These are phyloP conservation scores for Rhinocladiella mackenziei DNA, from an alignment of 2,329 filamentous ascomycete genomes.

Conservation along the genomic window DNA sequence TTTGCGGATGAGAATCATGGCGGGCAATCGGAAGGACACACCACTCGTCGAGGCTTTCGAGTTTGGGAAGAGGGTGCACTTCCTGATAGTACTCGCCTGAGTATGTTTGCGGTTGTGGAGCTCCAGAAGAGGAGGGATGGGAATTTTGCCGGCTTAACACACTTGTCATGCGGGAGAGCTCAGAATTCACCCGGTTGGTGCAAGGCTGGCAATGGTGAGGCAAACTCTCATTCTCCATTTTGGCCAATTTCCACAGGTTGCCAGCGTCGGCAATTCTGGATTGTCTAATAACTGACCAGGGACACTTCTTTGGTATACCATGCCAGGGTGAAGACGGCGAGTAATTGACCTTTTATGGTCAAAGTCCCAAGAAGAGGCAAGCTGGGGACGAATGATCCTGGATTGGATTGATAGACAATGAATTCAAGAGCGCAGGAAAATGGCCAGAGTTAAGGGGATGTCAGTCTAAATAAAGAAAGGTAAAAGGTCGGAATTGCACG, in stretches of 20 bases:
- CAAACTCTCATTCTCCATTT: conserved; percentile 7
- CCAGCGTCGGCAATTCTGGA: not conserved
- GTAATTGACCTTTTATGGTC: no score
- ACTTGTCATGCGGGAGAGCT: conserved; percentile 10
- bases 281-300: no score
- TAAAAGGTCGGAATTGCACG: conserved; percentile 12
- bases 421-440: no score
- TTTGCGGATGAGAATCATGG: conserved; percentile 1
- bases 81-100: conserved; percentile 1
- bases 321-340: no score
- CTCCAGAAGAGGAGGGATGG: conserved; percentile 3
- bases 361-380: not conserved
- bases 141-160: conserved; percentile 9
- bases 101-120: conserved; percentile 1
- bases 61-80: conserved; percentile 8
- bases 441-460: not conserved
- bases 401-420: not conserved
- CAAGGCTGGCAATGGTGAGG: conserved; percentile 8
- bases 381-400: not conserved
- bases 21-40: not conserved
- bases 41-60: conserved; percentile 12
- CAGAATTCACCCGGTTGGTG: conserved; percentile 4
- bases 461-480: conserved; percentile 5
- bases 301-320: no score
- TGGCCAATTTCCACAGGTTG: not conserved